Evolutionary conservation across 352 stramenopile genomes (phyloP).

Genomic region (Pythium sukuiense): DNA sequence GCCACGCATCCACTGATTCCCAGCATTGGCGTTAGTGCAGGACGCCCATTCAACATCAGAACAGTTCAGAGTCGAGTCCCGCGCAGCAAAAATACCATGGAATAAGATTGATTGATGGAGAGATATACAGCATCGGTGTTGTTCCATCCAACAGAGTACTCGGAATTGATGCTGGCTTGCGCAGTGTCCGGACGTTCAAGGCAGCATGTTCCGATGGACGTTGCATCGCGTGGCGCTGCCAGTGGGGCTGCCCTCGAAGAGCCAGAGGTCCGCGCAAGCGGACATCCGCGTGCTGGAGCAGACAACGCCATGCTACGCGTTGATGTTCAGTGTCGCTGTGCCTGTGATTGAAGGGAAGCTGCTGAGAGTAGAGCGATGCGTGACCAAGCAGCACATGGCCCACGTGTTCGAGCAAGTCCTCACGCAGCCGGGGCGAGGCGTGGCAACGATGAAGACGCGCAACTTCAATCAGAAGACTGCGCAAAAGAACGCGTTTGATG

Average conservation of each 20-base stretch:
- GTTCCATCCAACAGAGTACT: background rate
- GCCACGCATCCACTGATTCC: too few relatives aligned
- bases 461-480: background rate
- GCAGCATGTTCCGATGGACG: slow-evolving; percentile 4
- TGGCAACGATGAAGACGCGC: slow-evolving; percentile 3
- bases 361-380: slow-evolving; percentile 19
- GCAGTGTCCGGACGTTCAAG: background rate
- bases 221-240: slow-evolving; percentile 9
- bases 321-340: slow-evolving; percentile 38
- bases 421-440: background rate
- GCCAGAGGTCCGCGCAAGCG: slow-evolving; percentile 14
- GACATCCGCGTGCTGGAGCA: slow-evolving; percentile 40
- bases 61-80: background rate
- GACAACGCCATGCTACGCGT: slow-evolving; percentile 38
- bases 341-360: background rate
- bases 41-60: background rate
- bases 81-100: background rate
- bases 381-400: slow-evolving; percentile 57
- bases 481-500: slow-evolving; percentile 16
- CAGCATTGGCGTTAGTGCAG: too few relatives aligned
- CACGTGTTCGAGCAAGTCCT: slow-evolving; percentile 39
- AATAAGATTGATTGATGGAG: background rate
- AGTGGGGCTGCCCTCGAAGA: slow-evolving; percentile 21
- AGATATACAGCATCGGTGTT: background rate
- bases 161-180: background rate